Base-by-base conservation (phyloP, 495 filamentous ascomycete species). In the Penicillium macrosclerotiorum region DNA sequence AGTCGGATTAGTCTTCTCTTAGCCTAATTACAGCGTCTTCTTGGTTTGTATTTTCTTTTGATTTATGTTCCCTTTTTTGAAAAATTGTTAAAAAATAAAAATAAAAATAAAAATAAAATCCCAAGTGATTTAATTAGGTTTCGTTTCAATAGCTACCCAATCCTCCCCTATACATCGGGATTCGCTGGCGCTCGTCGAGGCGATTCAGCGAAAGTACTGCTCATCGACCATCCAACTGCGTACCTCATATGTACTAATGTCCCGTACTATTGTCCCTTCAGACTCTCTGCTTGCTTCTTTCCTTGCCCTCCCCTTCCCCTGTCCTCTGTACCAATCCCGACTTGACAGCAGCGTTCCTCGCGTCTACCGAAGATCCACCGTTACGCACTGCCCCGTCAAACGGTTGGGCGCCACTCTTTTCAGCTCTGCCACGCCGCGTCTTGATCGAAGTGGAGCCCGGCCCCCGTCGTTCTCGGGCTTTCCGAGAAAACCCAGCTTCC, bases 321-420 rank as follows among this genome's bases (percentile, higher is more conserved):
- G n/a, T n/a, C n/a, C n/a, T n/a, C n/a, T n/a, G 9, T 31, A 29
- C 23, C 11, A 29, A 25, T 22, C 12, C 9, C 37, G 3, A 9
- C 26, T 12, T 58, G 43, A 51, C 47, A 51, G 51, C 39, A 25
- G 55, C 42, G 55, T 58, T 58, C 55, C 46, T 58, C 50, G 44
- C 48, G 47, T 52, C 44, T 56, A 48, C 43, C 40, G 44, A 48
- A 35, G 55, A 54, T 49, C 55, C 47, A 49, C 54, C 39, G 42
- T 43, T 50, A 16, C 32, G 44, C 48, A 57, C 43, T 44, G 48
- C 48, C 48, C 47, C 42, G 34, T 37, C 37, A 40, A 45, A 48
- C 48, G 44, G 39, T 51, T 51, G 49, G 37, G 44, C 47, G 51
- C 55, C 55, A 49, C 55, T 49, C 42, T 48, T 41, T 44, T 51